Evolutionary conservation across 2,329 filamentous ascomycete genomes (phyloP).

Genomic region (Bisporella sp.): DNA sequence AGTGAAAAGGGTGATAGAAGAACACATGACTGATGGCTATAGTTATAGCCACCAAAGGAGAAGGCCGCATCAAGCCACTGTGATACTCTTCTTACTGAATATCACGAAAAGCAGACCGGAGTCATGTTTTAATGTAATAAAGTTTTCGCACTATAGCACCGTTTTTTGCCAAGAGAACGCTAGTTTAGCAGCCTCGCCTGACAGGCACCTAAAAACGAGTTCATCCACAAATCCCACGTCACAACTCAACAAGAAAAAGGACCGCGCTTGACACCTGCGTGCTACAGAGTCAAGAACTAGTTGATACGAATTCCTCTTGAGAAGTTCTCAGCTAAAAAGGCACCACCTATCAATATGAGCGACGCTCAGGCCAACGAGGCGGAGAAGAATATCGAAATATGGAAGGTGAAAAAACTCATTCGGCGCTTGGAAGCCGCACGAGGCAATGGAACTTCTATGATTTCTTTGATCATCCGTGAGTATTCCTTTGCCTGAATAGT

Average conservation of each 20-base stretch:
- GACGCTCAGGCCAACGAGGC: slow-evolving; percentile 83
- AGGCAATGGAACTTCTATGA: slow-evolving; percentile 99
- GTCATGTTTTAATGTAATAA: no score
- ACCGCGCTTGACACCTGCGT: slow-evolving; percentile 12
- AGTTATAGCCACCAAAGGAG: no score
- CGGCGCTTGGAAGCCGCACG: slow-evolving; percentile 95
- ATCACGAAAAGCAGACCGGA: no score
- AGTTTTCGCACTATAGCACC: no score
- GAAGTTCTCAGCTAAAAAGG: slow-evolving; percentile 14
- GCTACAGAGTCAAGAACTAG: slow-evolving; percentile 17
- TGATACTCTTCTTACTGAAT: no score
- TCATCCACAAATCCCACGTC: neutral
- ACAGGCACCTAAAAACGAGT: no score
- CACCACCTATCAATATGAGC: slow-evolving; percentile 61
- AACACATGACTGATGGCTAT: no score
- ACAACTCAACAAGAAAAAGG: neutral
- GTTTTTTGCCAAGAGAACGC: no score
- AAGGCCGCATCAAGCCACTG: no score
- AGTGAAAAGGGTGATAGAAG: no score
- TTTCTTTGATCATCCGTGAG: slow-evolving; percentile 96
- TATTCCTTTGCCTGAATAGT: slow-evolving; percentile 12
- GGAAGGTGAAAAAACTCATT: slow-evolving; percentile 99
- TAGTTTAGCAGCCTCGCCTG: no score
- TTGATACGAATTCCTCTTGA: slow-evolving; percentile 10
- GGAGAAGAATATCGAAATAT: slow-evolving; percentile 92